These are phyloP conservation scores for Dicorynia guianensis DNA, from an alignment of 306 rosid genomes.

Conservation along the genomic window DNA sequence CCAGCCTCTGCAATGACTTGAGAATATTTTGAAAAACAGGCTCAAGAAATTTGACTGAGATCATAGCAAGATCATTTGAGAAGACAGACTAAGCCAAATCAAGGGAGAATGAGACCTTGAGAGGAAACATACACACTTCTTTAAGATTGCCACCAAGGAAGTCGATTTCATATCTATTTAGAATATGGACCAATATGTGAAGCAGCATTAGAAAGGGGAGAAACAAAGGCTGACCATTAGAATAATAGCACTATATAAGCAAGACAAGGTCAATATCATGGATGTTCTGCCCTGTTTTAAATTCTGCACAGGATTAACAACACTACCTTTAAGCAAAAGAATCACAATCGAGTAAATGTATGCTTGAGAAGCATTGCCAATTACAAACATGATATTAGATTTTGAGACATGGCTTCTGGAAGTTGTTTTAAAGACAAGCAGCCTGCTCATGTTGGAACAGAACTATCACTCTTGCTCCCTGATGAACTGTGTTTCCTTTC, in stretches of 20 bases:
- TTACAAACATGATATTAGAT: slow-evolving; percentile 16
- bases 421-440: slow-evolving; percentile 21
- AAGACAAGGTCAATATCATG: background rate
- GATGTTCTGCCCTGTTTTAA: slow-evolving; percentile 11
- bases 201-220: background rate
- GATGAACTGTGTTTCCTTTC: slow-evolving; percentile 77
- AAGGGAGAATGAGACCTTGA: too few relatives aligned
- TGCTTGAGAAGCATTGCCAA: slow-evolving; percentile 30
- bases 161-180: too few relatives aligned
- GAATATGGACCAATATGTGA: too few relatives aligned
- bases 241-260: slow-evolving; percentile 20
- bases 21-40: too few relatives aligned
- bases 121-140: too few relatives aligned
- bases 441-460: slow-evolving; percentile 50
- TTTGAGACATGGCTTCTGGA: slow-evolving; percentile 17
- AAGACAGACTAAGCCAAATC: too few relatives aligned
- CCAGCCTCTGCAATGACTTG: too few relatives aligned
- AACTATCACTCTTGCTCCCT: slow-evolving; percentile 61
- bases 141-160: too few relatives aligned
- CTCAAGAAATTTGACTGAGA: too few relatives aligned
- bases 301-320: slow-evolving; percentile 15
- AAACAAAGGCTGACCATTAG: background rate
- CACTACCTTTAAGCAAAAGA: slow-evolving; percentile 19
- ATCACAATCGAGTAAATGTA: slow-evolving; percentile 9
- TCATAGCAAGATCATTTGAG: too few relatives aligned